Conservation (phyloP, 495 filamentous ascomycete species). For the Neurospora sp. region DNA sequence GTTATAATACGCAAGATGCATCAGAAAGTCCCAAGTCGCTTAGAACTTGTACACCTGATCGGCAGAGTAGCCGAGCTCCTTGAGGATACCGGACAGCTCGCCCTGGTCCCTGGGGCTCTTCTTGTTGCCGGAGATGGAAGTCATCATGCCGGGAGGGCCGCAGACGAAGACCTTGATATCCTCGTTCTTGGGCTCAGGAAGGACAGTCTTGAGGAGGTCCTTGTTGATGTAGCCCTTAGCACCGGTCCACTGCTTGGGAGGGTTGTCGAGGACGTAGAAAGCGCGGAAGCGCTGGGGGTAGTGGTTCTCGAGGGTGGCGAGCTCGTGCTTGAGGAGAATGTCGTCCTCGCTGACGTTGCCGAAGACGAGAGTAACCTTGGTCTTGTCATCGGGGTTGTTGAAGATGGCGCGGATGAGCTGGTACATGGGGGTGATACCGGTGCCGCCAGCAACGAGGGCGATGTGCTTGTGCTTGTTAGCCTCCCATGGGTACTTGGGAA, state of each 20-base stretch:
- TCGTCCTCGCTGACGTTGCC: slow-evolving; percentile 80
- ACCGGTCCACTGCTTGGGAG: slow-evolving; percentile 69
- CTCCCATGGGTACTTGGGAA: slow-evolving; percentile 87
- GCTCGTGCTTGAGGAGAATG: slow-evolving; percentile 77
- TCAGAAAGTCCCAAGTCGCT: neutral
- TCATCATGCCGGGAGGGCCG: slow-evolving; percentile 87
- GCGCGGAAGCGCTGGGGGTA: slow-evolving; percentile 88
- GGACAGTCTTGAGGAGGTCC: slow-evolving; percentile 82
- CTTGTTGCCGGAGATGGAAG: slow-evolving; percentile 82
- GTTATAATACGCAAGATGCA: neutral
- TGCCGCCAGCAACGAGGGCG: slow-evolving; percentile 86
- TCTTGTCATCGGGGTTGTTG: slow-evolving; percentile 91
- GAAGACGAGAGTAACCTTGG: slow-evolving; percentile 90
- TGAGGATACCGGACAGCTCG: slow-evolving; percentile 71
- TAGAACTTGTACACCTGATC: slow-evolving; percentile 99
- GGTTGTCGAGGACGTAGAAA: slow-evolving; percentile 81
- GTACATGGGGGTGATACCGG: slow-evolving; percentile 87
- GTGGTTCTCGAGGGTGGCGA: slow-evolving; percentile 74
- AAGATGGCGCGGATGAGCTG: slow-evolving; percentile 82
- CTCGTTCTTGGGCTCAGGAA: slow-evolving; percentile 78
- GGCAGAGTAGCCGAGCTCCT: slow-evolving; percentile 81
- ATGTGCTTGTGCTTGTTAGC: slow-evolving; percentile 94
- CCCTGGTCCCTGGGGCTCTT: slow-evolving; percentile 85
- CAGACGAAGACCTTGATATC: slow-evolving; percentile 92
- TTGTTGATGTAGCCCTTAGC: slow-evolving; percentile 72